Evolutionary conservation across 768 basidiomycete genomes (phyloP).

Genomic region (Leccinellum rugosiceps): DNA sequence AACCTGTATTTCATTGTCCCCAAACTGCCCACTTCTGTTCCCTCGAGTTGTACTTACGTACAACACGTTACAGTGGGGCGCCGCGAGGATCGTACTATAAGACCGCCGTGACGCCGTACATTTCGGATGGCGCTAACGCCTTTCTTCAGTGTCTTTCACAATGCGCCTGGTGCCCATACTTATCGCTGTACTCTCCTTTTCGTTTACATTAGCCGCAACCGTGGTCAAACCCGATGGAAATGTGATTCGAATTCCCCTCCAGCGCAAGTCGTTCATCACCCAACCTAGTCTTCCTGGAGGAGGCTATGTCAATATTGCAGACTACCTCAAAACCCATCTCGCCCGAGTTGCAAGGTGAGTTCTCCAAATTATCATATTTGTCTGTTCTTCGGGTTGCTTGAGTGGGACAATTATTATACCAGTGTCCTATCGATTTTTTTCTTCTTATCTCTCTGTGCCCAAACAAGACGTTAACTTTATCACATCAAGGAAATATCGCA

Average conservation of each 20-base stretch:
- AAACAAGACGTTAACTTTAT: not conserved
- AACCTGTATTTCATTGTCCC: too few species aligned
- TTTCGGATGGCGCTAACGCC: not conserved
- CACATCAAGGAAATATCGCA: slow-evolving; percentile 38
- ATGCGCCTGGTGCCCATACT: slow-evolving; percentile 20
- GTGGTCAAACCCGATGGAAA: not conserved
- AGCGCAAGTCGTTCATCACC: slow-evolving; percentile 18
- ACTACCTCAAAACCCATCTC: slow-evolving; percentile 17
- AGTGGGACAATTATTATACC: not conserved
- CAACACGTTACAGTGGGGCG: not conserved
- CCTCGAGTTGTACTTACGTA: slow-evolving; percentile 4
- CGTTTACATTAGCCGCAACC: slow-evolving; percentile 3
- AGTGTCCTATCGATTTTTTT: not conserved
- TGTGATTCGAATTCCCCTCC: slow-evolving; percentile 21
- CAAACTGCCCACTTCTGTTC: too few species aligned
- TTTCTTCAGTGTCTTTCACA: slow-evolving; percentile 1
- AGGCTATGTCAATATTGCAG: not conserved
- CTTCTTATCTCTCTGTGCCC: not conserved
- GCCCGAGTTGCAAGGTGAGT: slow-evolving; percentile 19
- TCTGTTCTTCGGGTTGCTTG: not conserved
- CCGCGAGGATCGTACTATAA: not conserved
- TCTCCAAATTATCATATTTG: too few species aligned
- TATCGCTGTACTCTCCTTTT: slow-evolving; percentile 15
- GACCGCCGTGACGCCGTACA: not conserved
- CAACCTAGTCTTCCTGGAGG: not conserved